Percentiles rank a stretch among this genome's conserved stretches.
Conservation (phyloP, 192 early-diverging fungal species). For the Gigaspora rosea region DNA sequence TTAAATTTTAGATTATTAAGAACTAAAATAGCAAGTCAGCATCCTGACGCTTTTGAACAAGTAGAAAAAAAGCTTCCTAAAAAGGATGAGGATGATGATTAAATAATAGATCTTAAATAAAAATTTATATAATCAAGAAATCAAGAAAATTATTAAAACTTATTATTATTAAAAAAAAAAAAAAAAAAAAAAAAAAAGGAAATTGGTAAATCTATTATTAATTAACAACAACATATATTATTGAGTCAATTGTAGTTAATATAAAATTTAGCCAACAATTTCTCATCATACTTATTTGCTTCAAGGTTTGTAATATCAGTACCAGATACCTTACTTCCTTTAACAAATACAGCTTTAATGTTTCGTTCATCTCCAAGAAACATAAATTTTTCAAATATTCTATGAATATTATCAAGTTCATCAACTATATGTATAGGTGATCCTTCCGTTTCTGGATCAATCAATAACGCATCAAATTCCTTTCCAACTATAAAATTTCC, state of each 20-base stretch:
- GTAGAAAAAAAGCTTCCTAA: constrained; percentile 1
- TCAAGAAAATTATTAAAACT: no score
- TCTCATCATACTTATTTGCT: neutral
- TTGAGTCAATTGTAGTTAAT: no score
- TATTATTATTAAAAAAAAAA: no score
- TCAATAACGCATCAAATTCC: constrained; percentile 89
- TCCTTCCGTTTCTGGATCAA: constrained; percentile 49
- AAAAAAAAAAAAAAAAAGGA: no score
- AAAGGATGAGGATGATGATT: neutral
- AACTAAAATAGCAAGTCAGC: constrained; percentile 11
- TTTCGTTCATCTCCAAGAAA: constrained; percentile 91
- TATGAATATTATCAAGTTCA: constrained; percentile 49
- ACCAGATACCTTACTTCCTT: constrained; percentile 55
- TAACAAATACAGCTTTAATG: constrained; percentile 78
- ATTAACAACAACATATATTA: no score
- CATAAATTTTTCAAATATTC: constrained; percentile 85
- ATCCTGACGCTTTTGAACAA: constrained; percentile 19
- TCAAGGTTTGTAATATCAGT: no score
- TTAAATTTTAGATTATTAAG: constrained; percentile 16
- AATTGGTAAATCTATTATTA: no score
- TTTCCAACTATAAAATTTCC: constrained; percentile 89
- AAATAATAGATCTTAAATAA: neutral
- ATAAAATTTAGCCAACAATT: neutral
- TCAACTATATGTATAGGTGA: constrained; percentile 68
- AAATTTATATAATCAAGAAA: neutral